Conservation (phyloP, 1,284 basidiomycete genomes). For the Boletus nobilissimus region DNA sequence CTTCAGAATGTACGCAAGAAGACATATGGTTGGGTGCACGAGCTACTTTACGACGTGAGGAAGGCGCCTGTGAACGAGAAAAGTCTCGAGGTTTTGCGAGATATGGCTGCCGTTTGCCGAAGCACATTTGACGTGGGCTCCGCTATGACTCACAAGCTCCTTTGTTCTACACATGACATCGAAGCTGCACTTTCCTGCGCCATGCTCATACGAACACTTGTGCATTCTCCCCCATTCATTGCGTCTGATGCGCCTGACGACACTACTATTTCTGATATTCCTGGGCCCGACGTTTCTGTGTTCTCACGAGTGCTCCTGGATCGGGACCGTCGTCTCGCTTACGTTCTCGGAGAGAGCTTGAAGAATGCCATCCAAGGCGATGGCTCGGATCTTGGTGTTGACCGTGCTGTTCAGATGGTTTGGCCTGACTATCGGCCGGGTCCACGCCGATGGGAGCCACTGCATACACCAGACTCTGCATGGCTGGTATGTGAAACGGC, state of each 20-base stretch:
- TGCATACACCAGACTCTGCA: background rate
- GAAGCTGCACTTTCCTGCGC: background rate
- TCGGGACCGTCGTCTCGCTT: background rate
- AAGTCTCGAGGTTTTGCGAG: background rate
- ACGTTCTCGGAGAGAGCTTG: background rate
- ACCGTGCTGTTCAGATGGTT: background rate
- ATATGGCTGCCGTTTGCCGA: background rate
- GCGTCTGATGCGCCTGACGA: no score
- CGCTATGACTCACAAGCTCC: background rate
- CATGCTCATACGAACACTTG: background rate
- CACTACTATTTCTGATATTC: no score
- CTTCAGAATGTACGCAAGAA: no score
- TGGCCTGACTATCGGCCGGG: background rate
- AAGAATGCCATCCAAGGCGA: background rate
- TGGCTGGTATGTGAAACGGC: constrained; percentile 8
- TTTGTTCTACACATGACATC: background rate
- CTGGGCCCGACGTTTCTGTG: background rate
- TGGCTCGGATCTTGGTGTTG: background rate
- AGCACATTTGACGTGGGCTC: background rate
- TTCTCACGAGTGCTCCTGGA: background rate
- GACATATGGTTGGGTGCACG: background rate
- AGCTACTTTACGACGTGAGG: background rate
- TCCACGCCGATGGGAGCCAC: background rate
- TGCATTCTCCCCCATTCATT: background rate
- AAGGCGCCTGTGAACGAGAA: background rate